Evolutionary conservation across 2,329 filamentous ascomycete genomes (phyloP), one percentile per base, ranked within the genome.

Genomic region (Hymenoscyphus infarciens): DNA sequence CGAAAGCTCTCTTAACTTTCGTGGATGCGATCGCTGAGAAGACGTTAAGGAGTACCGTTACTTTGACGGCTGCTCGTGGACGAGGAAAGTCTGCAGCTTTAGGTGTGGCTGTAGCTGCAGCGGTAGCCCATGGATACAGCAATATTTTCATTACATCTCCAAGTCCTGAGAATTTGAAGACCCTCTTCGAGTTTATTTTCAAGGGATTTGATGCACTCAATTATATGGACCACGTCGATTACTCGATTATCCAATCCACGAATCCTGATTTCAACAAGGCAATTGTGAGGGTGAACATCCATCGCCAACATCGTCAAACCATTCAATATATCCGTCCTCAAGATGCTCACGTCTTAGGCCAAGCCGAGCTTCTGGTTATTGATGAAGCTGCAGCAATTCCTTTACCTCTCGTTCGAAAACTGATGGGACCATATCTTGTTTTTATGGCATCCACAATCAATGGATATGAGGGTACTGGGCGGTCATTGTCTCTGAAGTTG

Each of bases 361-460:
- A 99, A 76, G 95, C 95, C 3, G 95, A 99, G 76, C 79, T 99
- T 45, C 80, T 99, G 11, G 94, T 99, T 8, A 98, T 99, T 67
- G 95, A 99, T 76, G 95, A 99, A 77, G 95, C 95, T 16, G 95
- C 95, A 13, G 96, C 96, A 1, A 99, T 99, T 66, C 95, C 96
- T 13, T 78, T 99, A 11, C 95, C 95, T 0, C 80, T 98, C 2
- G 95, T 99, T 7, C 85, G 89, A 70, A 97, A 97, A 77, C 82
- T 99, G 49, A 93, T 99, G 86, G 95, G 95, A 0, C 94, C 94
- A 15, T 99, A 99, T 76, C 81, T 99, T 42, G 92, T 98, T 8
- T 99, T 99, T 77, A 98, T 99, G 95, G 92, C 96, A 0, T 99
- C 95, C 0, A 99, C 95, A 1, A 97, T 99, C 79, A 98, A 98